Evolutionary conservation across 495 filamentous ascomycete species (phyloP).

Genomic region (Penicillium bialowiezense): DNA sequence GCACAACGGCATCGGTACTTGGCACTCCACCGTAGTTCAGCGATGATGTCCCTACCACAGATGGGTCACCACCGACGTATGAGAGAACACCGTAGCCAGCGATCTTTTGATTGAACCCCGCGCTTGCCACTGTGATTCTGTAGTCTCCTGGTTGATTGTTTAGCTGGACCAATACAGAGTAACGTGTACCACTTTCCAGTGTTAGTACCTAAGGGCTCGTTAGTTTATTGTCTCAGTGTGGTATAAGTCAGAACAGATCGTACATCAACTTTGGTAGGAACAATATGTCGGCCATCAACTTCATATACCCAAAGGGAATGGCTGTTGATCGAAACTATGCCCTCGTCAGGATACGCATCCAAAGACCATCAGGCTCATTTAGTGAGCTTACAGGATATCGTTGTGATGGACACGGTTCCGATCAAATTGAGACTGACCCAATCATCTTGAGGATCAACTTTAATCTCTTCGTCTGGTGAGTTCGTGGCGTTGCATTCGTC

Average conservation of each 20-base stretch:
- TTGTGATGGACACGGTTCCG: not conserved
- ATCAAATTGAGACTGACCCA: constrained; percentile 7
- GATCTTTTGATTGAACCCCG: constrained; percentile 17
- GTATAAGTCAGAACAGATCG: not conserved
- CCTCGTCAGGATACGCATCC: not conserved
- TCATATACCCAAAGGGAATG: constrained; percentile 26
- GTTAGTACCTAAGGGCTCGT: constrained; percentile 4
- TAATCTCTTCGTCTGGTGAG: not conserved
- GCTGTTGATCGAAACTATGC: constrained; percentile 30
- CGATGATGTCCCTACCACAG: constrained; percentile 22
- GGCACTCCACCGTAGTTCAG: not conserved
- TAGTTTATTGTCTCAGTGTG: not conserved
- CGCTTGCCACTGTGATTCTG: constrained; percentile 15
- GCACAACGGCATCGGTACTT: not conserved
- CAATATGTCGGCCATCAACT: constrained; percentile 22
- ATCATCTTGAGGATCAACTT: not conserved
- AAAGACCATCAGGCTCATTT: not conserved
- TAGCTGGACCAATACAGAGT: constrained; percentile 19
- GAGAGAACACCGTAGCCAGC: constrained; percentile 12
- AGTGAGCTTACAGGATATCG: not conserved
- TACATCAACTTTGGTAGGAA: constrained; percentile 16
- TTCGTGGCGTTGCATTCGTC: not conserved
- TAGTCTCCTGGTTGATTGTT: constrained; percentile 20
- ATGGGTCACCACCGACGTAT: constrained; percentile 14
- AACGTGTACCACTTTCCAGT: constrained; percentile 18